Evolutionary conservation across 1,139 yeast species (phyloP).

Genomic region (Hyphopichia pseudoburtonii): DNA sequence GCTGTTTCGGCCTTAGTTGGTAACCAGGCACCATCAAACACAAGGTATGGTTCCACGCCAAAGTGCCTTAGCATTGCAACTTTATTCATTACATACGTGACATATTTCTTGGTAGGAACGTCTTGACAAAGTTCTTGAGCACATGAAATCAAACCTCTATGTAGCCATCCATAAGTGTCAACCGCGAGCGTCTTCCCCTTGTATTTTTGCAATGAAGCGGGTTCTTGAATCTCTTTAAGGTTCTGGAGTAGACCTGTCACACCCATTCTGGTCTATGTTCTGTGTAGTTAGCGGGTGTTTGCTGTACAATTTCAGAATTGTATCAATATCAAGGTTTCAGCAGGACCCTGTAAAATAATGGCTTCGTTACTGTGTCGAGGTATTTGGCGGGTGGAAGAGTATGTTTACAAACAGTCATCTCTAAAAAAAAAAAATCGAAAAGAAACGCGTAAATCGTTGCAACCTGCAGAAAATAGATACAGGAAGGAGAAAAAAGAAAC

Average conservation of each 20-base stretch:
- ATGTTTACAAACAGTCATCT: too few species aligned
- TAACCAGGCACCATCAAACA: conserved; percentile 88
- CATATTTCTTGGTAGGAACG: conserved; percentile 65
- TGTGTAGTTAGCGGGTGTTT: too few species aligned
- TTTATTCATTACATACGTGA: conserved; percentile 59
- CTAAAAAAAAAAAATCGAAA: too few species aligned
- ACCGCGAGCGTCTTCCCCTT: conserved; percentile 81
- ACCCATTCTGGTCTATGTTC: conserved; percentile 71
- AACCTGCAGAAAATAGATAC: too few species aligned
- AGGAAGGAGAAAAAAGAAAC: too few species aligned
- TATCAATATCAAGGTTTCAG: too few species aligned
- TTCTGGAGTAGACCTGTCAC: conserved; percentile 75
- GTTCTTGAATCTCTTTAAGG: conserved; percentile 69
- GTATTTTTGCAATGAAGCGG: conserved; percentile 57
- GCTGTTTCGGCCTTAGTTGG: conserved; percentile 83
- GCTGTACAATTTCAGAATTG: too few species aligned
- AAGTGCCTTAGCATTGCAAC: conserved; percentile 65
- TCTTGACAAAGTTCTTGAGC: conserved; percentile 79
- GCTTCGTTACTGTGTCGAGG: too few species aligned
- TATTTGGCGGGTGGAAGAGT: too few species aligned
- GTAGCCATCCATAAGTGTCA: conserved; percentile 97
- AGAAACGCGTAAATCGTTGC: too few species aligned
- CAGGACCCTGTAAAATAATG: too few species aligned
- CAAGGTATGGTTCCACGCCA: conserved; percentile 81
- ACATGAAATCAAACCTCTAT: conserved; percentile 79